Evolutionary conservation across 164 flowering plant species (phyloP).

Genomic region (Kalanchoe fedtschenkoi): DNA sequence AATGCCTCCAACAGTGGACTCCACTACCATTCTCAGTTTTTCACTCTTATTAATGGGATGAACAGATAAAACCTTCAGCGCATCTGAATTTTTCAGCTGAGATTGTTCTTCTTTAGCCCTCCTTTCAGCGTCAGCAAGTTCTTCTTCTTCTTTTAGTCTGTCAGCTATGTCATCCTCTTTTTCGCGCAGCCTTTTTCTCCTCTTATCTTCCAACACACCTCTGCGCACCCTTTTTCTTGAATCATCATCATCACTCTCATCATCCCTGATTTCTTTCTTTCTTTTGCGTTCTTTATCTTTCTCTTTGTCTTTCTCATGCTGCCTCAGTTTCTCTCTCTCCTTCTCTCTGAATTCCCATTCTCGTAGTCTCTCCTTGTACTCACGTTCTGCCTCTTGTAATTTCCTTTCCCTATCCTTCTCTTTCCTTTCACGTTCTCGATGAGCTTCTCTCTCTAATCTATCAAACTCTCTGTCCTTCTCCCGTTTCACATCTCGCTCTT

Average conservation of each 20-base stretch:
- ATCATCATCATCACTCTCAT: slow-evolving; percentile 76
- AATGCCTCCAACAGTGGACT: slow-evolving; percentile 20
- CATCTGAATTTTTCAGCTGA: slow-evolving; percentile 32
- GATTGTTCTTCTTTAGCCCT: slow-evolving; percentile 50
- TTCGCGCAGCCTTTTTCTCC: slow-evolving; percentile 68
- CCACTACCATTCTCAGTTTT: slow-evolving; percentile 20
- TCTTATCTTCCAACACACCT: slow-evolving; percentile 62
- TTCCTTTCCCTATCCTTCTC: slow-evolving; percentile 80
- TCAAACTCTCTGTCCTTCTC: slow-evolving; percentile 91
- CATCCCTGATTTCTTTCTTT: slow-evolving; percentile 59
- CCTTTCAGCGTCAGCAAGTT: slow-evolving; percentile 73
- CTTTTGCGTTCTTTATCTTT: slow-evolving; percentile 82
- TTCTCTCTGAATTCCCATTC: slow-evolving; percentile 94
- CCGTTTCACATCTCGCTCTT: slow-evolving; percentile 63
- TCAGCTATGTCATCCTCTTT: slow-evolving; percentile 86
- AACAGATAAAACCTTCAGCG: slow-evolving; percentile 18
- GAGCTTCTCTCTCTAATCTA: slow-evolving; percentile 86
- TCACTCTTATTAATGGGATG: slow-evolving; percentile 30
- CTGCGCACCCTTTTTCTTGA: slow-evolving; percentile 68
- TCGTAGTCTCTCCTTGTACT: slow-evolving; percentile 65
- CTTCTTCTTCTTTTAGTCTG: slow-evolving; percentile 73
- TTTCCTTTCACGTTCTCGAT: slow-evolving; percentile 76
- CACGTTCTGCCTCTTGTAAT: slow-evolving; percentile 67
- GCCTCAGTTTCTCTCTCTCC: slow-evolving; percentile 70
- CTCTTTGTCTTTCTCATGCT: slow-evolving; percentile 75